Conservation (phyloP, 352 stramenopile genomes). For the Pythium rhizo-oryzae region DNA sequence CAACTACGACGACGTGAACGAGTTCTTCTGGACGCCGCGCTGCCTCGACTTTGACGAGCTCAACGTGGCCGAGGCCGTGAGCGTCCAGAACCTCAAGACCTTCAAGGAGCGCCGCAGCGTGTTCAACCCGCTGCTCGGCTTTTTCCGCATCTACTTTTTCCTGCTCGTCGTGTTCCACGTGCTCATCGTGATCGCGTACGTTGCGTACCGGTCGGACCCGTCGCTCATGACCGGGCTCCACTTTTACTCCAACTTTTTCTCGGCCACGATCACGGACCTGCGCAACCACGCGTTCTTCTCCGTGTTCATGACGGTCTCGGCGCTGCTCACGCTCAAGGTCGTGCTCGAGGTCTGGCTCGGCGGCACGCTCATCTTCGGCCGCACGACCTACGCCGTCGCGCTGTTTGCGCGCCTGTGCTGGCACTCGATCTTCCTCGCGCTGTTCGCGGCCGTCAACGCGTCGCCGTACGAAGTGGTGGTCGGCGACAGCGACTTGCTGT, state of each 20-base stretch:
- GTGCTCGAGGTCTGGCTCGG: conserved; percentile 86
- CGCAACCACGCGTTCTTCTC: conserved; percentile 79
- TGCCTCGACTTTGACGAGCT: conserved; percentile 85
- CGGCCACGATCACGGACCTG: conserved; percentile 61
- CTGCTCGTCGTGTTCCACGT: conserved; percentile 81
- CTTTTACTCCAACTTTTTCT: conserved; percentile 82
- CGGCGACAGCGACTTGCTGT: conserved; percentile 62
- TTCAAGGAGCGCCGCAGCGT: conserved; percentile 87
- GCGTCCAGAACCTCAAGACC: conserved; percentile 75
- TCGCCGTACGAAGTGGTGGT: conserved; percentile 69
- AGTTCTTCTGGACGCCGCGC: conserved; percentile 85
- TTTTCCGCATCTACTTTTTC: conserved; percentile 90
- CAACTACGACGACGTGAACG: conserved; percentile 92
- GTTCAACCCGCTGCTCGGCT: conserved; percentile 78
- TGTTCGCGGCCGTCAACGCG: conserved; percentile 72
- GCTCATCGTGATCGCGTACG: conserved; percentile 80
- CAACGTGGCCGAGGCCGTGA: conserved; percentile 76
- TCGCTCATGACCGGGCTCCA: conserved; percentile 49
- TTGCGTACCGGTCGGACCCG: conserved; percentile 73
- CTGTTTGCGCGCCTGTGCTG: conserved; percentile 78
- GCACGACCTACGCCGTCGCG: conserved; percentile 53
- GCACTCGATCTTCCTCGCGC: conserved; percentile 79
- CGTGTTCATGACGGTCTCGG: conserved; percentile 68
- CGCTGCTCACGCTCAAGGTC: conserved; percentile 65
- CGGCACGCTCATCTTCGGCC: conserved; percentile 69